These are phyloP conservation scores for Colletotrichum lini DNA, from an alignment of 2,329 filamentous ascomycete species.

Conservation along the genomic window DNA sequence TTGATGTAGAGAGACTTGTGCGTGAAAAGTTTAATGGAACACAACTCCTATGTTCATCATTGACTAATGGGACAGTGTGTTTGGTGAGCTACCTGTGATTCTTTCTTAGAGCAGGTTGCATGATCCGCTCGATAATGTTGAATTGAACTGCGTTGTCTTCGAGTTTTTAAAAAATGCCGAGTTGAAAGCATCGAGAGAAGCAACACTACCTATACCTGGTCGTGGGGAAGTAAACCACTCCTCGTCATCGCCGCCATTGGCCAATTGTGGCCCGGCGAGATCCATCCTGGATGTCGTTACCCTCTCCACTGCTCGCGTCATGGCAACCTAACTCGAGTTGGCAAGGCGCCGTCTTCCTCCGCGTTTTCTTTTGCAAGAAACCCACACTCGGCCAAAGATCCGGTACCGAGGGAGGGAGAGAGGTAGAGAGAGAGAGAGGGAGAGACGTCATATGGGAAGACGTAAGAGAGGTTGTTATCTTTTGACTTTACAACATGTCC, in stretches of 20 bases:
- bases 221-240: too few species aligned
- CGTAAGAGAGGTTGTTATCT: neutral
- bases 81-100: too few species aligned
- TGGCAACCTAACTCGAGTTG: slow-evolving; percentile 20
- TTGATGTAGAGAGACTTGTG: too few species aligned
- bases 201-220: too few species aligned
- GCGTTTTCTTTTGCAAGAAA: neutral
- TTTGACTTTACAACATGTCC: neutral
- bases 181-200: neutral
- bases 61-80: too few species aligned
- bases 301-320: slow-evolving; percentile 37
- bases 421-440: too few species aligned
- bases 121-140: too few species aligned
- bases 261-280: slow-evolving; percentile 1
- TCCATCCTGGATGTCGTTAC: slow-evolving; percentile 34
- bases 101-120: too few species aligned
- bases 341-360: slow-evolving; percentile 21
- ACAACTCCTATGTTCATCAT: too few species aligned
- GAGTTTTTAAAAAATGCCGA: too few species aligned
- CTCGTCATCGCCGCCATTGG: neutral
- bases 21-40: too few species aligned
- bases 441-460: slow-evolving; percentile 17
- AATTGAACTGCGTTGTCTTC: too few species aligned
- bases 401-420: neutral
- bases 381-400: neutral